Base-by-base conservation (phyloP, 1,284 basidiomycete genomes). In the Ceratobasidium sp. region DNA sequence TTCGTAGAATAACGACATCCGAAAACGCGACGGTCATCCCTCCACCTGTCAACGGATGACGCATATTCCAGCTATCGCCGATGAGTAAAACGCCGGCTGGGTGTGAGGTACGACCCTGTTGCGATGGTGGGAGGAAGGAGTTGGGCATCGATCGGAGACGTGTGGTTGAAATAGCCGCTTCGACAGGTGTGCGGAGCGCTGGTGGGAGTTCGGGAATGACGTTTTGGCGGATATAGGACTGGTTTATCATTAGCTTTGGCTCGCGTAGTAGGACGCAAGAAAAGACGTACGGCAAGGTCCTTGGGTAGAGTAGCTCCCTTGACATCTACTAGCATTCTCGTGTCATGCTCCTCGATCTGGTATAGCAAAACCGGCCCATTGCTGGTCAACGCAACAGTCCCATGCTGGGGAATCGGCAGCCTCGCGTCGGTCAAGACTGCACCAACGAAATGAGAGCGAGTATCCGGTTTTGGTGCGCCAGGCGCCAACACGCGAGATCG, bases 51-150 rank as follows among this genome's bases (percentile, higher is more conserved):
- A 99, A 88, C 0, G 98, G 97, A 85, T 99, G 98, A 0, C 98
- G 93, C 97, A 99, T 99, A 84, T 99, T 99, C 93, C 96, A 97
- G 0, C 97, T 93, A 84, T 99, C 98, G 4, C 98, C 98, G 56
- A 98, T 88, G 77, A 99, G 90, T 80, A 99, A 88, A 9, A 92
- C 92, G 26, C 97, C 96, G 79, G 91, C 93, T 10, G 87, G 86
- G 46, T 84, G 82, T 12, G 83, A 82, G 2, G 85, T 84, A 75
- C 5, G 81, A 80, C 13, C 95, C 84, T 99, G 98, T 82, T 93
- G 89, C 20, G 92, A 88, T 0, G 97, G 88, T 0, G 97, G 96
- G 2, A 99, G 89, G 88, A 96, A 98, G 0, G 94, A 94, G 85
- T 99, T 99, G 65, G 98, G 97, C 97, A 99, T 99, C 23, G 92